phyloP scores from a whole-genome alignment of 2,329 filamentous ascomycete genomes.

The Neophaeococcomyces aloes region DNA sequence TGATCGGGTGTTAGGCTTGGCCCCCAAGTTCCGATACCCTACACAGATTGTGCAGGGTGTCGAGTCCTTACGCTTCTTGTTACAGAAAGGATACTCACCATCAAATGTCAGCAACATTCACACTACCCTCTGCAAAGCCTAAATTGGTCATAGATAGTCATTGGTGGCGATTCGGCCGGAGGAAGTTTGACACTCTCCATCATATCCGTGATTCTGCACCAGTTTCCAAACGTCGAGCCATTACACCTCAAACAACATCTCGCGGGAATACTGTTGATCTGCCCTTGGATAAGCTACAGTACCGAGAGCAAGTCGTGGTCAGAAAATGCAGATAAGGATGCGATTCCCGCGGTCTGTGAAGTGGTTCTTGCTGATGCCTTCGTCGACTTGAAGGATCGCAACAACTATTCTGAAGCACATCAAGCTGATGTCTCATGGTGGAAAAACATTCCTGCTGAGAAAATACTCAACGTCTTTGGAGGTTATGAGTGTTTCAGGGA shows the following conservation, averaged over 20 bases:
- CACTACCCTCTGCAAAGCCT: neutral
- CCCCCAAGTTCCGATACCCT: conserved; percentile 3
- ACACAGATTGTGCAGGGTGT: conserved; percentile 7
- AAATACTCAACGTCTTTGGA: conserved; percentile 7
- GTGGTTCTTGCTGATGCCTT: conserved; percentile 12
- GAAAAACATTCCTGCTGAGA: neutral
- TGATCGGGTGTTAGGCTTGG: neutral
- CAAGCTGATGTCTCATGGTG: conserved; percentile 7
- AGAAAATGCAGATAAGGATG: conserved; percentile 11
- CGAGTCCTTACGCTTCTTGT: conserved; percentile 5
- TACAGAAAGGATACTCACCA: conserved; percentile 3
- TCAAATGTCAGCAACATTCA: conserved; percentile 4
- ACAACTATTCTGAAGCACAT: conserved; percentile 13
- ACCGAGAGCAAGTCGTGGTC: neutral
- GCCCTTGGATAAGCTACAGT: conserved; percentile 7
- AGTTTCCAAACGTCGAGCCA: neutral
- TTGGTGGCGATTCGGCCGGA: conserved; percentile 15
- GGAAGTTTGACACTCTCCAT: conserved; percentile 10
- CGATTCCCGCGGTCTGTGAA: neutral
- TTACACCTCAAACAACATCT: conserved; percentile 13
- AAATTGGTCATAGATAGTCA: conserved; percentile 12
- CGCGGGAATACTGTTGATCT: conserved; percentile 8
- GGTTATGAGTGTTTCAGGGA: conserved; percentile 6
- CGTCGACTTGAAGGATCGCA: conserved; percentile 11
- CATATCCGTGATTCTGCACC: conserved; percentile 10